Percentiles rank a stretch among this genome's conserved stretches.
Conservation (phyloP, 345 rosid species). For the Euphorbia lathyris region DNA sequence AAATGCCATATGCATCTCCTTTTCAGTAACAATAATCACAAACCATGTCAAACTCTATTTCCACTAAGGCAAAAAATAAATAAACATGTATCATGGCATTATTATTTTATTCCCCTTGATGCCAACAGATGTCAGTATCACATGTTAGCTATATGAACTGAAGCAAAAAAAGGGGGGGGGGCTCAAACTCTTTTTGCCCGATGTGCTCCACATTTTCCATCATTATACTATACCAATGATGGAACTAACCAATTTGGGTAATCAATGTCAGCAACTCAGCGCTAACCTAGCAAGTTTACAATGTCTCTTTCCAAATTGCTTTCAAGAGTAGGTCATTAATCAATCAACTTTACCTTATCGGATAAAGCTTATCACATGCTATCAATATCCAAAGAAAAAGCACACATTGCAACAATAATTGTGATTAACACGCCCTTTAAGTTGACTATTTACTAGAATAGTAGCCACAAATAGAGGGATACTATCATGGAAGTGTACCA, state of each 20-base stretch:
- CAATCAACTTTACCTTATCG: slow-evolving; percentile 32
- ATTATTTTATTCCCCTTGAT: slow-evolving; percentile 7
- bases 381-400: slow-evolving; percentile 7
- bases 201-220: slow-evolving; percentile 25
- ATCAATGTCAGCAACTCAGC: slow-evolving; percentile 41
- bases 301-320: slow-evolving; percentile 21
- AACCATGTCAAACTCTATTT: slow-evolving; percentile 5
- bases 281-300: slow-evolving; percentile 35
- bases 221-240: slow-evolving; percentile 18
- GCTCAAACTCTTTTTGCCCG: slow-evolving; percentile 18
- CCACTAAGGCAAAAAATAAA: slow-evolving; percentile 1
- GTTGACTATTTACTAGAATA: neutral
- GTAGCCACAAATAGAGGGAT: neutral
- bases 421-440: slow-evolving; percentile 12
- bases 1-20: slow-evolving; percentile 12
- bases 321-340: slow-evolving; percentile 16
- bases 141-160: neutral
- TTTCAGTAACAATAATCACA: slow-evolving; percentile 25
- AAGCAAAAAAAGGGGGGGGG: too few relatives aligned
- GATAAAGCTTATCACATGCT: slow-evolving; percentile 22
- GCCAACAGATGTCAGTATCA: slow-evolving; percentile 3
- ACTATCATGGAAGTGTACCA: neutral
- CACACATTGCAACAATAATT: slow-evolving; percentile 21
- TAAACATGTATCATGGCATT: neutral
- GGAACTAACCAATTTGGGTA: slow-evolving; percentile 27